Percentiles rank a stretch among this genome's conserved stretches.
These are phyloP conservation scores for Trichoderma sp. DNA, from an alignment of 2,329 filamentous ascomycete species.

Conservation along the genomic window DNA sequence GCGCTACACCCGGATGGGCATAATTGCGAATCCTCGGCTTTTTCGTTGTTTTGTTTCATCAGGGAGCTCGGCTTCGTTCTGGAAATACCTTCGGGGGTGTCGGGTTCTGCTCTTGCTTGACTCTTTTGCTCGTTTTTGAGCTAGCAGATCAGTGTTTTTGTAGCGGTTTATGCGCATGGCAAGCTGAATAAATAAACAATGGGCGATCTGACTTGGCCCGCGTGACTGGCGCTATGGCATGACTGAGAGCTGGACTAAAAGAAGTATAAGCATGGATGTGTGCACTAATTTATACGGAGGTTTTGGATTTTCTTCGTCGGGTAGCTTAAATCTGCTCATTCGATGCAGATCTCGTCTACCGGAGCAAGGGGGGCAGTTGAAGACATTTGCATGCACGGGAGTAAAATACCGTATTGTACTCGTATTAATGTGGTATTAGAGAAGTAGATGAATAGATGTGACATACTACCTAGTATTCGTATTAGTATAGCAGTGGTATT, in stretches of 20 bases:
- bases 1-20: background rate
- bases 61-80: background rate
- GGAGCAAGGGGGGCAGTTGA: background rate
- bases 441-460: background rate
- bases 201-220: conserved; percentile 4
- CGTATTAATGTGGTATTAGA: background rate
- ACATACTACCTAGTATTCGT: too few relatives aligned
- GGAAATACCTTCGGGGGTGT: background rate
- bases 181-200: background rate
- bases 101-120: background rate
- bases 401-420: background rate
- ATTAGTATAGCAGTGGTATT: too few relatives aligned
- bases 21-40: background rate
- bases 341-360: background rate
- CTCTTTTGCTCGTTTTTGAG: background rate
- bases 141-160: background rate
- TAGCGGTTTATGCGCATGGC: background rate
- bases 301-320: background rate
- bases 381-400: background rate
- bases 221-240: background rate
- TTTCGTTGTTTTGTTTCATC: conserved; percentile 17
- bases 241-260: background rate
- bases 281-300: background rate
- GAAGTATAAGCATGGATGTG: background rate
- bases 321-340: background rate